Percentiles rank a stretch among this genome's conserved stretches.
phyloP scores from a whole-genome alignment of 2,329 filamentous ascomycete species.

The Ophioceras dolichostomum region DNA sequence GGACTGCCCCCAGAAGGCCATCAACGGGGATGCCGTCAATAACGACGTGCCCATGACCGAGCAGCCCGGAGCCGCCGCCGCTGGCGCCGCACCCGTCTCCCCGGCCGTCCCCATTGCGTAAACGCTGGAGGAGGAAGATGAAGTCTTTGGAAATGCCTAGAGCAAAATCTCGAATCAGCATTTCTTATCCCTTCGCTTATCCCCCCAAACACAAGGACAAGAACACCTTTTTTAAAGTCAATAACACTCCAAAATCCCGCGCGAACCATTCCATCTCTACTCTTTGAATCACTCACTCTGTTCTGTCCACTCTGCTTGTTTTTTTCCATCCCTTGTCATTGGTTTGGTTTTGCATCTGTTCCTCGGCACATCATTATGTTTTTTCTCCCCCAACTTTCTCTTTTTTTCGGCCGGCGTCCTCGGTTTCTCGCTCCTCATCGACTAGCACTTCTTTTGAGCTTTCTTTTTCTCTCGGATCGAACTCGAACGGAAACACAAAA shows the following conservation, averaged over 20 bases:
- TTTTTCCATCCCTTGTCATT: background rate
- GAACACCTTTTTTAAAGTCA: too few relatives aligned
- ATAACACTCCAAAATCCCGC: too few relatives aligned
- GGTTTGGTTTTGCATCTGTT: background rate
- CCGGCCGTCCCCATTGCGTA: slow-evolving; percentile 28
- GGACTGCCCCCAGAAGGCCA: slow-evolving; percentile 71
- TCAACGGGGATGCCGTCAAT: slow-evolving; percentile 32
- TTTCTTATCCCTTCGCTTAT: too few relatives aligned
- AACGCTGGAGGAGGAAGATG: background rate
- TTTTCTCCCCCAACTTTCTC: background rate
- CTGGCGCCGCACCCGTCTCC: slow-evolving; percentile 21
- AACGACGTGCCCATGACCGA: slow-evolving; percentile 29
- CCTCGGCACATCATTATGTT: too few relatives aligned
- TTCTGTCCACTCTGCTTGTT: too few relatives aligned
- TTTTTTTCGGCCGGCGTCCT: slow-evolving; percentile 13
- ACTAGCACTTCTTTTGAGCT: slow-evolving; percentile 13
- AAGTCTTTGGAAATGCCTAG: too few relatives aligned
- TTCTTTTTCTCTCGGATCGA: slow-evolving; percentile 4
- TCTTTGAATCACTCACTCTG: too few relatives aligned
- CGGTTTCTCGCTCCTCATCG: slow-evolving; percentile 13
- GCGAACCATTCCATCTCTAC: too few relatives aligned
- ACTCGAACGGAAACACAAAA: too few relatives aligned
- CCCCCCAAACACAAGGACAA: too few relatives aligned
- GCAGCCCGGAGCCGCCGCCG: slow-evolving; percentile 19
- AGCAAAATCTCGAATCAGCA: too few relatives aligned